Conservation (phyloP, 139 green algal species). For the Micractinium sp. region DNA sequence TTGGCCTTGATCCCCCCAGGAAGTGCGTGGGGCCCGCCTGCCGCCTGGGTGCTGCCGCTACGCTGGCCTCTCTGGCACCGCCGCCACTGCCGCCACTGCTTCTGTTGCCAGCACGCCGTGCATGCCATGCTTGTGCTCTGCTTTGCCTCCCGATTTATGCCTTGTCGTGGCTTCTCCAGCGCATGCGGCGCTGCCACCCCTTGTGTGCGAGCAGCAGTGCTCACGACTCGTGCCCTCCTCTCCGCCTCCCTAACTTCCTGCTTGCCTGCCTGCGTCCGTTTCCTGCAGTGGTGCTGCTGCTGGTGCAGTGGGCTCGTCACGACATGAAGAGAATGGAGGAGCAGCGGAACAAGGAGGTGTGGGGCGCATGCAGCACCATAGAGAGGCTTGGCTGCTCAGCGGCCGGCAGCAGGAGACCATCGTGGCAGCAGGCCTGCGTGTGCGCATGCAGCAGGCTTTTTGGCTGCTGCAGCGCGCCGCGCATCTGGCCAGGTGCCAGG, state of each 20-base stretch:
- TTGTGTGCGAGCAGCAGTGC: too few species aligned
- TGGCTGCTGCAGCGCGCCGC: not conserved
- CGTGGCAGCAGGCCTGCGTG: not conserved
- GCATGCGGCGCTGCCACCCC: not conserved
- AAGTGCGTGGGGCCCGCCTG: conserved; percentile 14
- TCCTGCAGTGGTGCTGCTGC: conserved; percentile 33
- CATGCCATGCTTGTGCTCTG: not conserved
- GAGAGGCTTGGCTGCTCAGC: too few species aligned
- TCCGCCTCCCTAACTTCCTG: too few species aligned
- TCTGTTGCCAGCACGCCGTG: too few species aligned
- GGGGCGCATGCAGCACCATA: not conserved
- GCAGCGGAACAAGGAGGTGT: not conserved
- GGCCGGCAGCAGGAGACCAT: not conserved
- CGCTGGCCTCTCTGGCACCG: too few species aligned
- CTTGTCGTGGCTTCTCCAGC: not conserved
- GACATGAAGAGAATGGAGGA: conserved; percentile 37
- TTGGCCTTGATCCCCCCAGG: conserved; percentile 43
- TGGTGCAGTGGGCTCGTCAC: conserved; percentile 38
- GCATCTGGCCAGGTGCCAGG: not conserved
- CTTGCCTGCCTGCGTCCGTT: not conserved
- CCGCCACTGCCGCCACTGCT: too few species aligned
- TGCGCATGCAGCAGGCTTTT: not conserved
- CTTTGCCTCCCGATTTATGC: not conserved
- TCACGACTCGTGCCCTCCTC: too few species aligned
- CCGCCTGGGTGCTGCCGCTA: too few species aligned